Conservation (phyloP, 2,329 filamentous ascomycete species). For the Penicillium sp. region DNA sequence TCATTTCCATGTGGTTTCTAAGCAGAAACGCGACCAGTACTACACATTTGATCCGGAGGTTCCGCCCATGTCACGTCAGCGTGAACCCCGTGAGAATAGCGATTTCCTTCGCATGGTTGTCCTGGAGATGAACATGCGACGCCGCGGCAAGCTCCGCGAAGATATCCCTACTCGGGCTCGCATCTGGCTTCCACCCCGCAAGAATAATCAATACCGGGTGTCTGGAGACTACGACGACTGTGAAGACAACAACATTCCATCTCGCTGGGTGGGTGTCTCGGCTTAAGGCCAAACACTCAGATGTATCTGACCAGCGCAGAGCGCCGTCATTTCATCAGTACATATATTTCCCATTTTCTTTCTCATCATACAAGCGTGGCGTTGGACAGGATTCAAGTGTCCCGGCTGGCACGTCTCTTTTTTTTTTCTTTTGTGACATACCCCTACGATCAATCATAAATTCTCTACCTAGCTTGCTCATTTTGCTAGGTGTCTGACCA, state of each 20-base stretch:
- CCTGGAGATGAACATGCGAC: slow-evolving; percentile 68
- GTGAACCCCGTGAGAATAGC: slow-evolving; percentile 64
- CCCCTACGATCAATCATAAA: slow-evolving; percentile 4
- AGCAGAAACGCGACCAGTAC: slow-evolving; percentile 44
- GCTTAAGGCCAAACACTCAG: slow-evolving; percentile 5
- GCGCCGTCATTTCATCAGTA: slow-evolving; percentile 14
- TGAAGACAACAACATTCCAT: slow-evolving; percentile 23
- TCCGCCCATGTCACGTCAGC: slow-evolving; percentile 52
- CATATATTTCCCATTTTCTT: slow-evolving; percentile 9
- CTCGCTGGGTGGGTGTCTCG: slow-evolving; percentile 25
- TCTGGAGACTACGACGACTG: slow-evolving; percentile 23
- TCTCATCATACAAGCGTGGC: slow-evolving; percentile 18
- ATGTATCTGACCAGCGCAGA: slow-evolving; percentile 10
- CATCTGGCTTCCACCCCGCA: slow-evolving; percentile 62
- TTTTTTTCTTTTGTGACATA: slow-evolving; percentile 10
- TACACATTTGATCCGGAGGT: slow-evolving; percentile 35
- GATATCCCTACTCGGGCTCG: slow-evolving; percentile 56
- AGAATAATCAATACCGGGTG: slow-evolving; percentile 23
- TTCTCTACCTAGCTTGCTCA: not conserved
- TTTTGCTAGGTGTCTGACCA: not conserved
- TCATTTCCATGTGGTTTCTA: slow-evolving; percentile 40
- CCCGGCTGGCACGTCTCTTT: slow-evolving; percentile 11
- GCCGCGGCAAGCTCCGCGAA: slow-evolving; percentile 61
- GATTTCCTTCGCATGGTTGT: slow-evolving; percentile 65
- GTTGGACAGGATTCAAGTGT: slow-evolving; percentile 21